Percentiles rank a stretch among this genome's conserved stretches.
phyloP scores from a whole-genome alignment of 2,329 filamentous ascomycete species.

The Balansia obtecta region DNA sequence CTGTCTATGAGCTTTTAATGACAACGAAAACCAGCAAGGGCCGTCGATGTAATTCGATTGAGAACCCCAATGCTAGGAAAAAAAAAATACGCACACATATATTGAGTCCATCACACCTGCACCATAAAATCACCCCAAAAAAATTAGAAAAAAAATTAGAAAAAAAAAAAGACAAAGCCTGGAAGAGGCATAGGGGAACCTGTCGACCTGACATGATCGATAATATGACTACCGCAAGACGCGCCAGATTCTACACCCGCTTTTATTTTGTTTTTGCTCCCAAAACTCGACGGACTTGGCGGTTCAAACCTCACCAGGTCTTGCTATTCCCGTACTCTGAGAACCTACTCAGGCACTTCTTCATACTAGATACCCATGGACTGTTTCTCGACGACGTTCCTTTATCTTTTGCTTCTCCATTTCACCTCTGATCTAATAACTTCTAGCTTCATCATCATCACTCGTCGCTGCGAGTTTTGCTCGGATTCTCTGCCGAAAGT shows the following conservation, averaged over 20 bases:
- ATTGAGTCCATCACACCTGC: no score
- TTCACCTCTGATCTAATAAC: background rate
- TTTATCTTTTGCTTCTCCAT: background rate
- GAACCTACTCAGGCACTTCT: conserved; percentile 6
- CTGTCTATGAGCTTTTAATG: no score
- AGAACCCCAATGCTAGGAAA: conserved; percentile 4
- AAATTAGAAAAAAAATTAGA: conserved; percentile 7
- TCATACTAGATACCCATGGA: conserved; percentile 13
- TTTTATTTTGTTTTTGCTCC: background rate
- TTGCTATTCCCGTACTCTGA: background rate
- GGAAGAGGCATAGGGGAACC: conserved; percentile 5
- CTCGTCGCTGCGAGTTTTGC: background rate
- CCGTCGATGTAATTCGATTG: no score
- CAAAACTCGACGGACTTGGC: background rate
- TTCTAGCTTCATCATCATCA: background rate
- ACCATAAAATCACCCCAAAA: background rate
- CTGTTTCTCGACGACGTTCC: background rate
- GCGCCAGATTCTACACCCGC: background rate
- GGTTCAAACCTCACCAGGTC: background rate
- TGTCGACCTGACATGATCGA: conserved; percentile 6
- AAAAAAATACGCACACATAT: conserved; percentile 6
- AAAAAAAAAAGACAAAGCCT: conserved; percentile 5
- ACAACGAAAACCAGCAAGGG: no score
- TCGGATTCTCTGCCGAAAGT: background rate
- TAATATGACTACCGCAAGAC: background rate